Base-by-base conservation (phyloP, 163 green algal species). In the Prototheca wickerhamii region DNA sequence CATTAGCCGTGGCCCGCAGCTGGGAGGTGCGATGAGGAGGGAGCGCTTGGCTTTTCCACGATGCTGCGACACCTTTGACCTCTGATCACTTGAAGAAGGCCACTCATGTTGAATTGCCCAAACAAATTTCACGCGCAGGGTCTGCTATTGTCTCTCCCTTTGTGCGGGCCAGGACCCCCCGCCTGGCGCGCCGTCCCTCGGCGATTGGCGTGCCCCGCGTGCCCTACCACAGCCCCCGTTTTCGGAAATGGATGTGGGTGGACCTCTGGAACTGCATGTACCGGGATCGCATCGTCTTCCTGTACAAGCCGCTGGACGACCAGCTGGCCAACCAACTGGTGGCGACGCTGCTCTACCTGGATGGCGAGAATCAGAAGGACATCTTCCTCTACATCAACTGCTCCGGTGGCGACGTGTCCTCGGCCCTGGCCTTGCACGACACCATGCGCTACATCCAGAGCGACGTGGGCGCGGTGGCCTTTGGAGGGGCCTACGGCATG, bases 301-400 rank as follows among this genome's bases (percentile, higher is more conserved):
- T 95, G 31, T 70, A 63, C 44, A 86, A 83, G 53, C 50, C 70
- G 3, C 76, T 95, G n/a, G 81, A 91, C 67, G 87, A 93, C 43
- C 82, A 93, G 74, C 79, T 91, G 54, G 80, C 76, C 58, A 94
- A 95, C 75, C 76, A 96, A 77, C 85, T 98, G 55, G 89, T 98
- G n/a, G 91, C 87, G 21, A 95, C 92, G 23, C 90, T 96, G 72
- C 80, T 98, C 21, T 97, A 97, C 83, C 78, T 98, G 35, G 92
- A 98, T 74, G 88, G 75, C 32, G 63, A 95, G 33, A 91, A 96
- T 75, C 81, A 94, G 63, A 98, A 98, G 85, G 81, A 92, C 64
- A 87, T 98, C 49, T 87, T 90, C 57, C 80, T 97, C 60, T 98
- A 96, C 85, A 93, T 96, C 82, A 95, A 97, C 77, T 91, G 80